Conservation (phyloP, 2,329 filamentous ascomycete species). For the Zymoseptoria ardabiliae region DNA sequence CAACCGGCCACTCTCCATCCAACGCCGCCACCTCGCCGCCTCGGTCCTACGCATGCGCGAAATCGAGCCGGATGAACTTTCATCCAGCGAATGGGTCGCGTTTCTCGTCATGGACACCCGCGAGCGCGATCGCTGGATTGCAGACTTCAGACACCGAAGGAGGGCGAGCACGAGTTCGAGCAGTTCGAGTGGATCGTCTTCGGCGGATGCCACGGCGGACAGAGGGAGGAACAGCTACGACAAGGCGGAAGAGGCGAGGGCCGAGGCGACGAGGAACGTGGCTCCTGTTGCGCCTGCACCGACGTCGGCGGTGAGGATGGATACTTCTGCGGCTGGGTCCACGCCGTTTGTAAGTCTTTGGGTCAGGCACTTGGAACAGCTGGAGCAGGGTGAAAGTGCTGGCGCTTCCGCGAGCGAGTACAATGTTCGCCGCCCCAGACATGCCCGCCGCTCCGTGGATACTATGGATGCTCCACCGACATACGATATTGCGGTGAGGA, state of each 20-base stretch:
- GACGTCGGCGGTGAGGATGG: neutral
- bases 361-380: conserved; percentile 23
- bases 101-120: conserved; percentile 29
- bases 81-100: conserved; percentile 28
- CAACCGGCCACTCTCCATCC: conserved; percentile 28
- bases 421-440: conserved; percentile 15
- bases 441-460: conserved; percentile 21
- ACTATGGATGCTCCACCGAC: conserved; percentile 24
- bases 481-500: conserved; percentile 23
- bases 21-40: conserved; percentile 28
- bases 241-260: conserved; percentile 26
- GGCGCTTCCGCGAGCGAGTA: conserved; percentile 9
- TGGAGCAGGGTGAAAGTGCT: conserved; percentile 13
- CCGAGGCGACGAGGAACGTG: conserved; percentile 18
- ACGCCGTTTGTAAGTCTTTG: conserved; percentile 27
- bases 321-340: conserved; percentile 4
- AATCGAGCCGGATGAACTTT: conserved; percentile 30
- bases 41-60: conserved; percentile 29
- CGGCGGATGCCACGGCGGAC: conserved; percentile 11
- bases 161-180: conserved; percentile 22
- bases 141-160: conserved; percentile 22
- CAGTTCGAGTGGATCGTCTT: conserved; percentile 3
- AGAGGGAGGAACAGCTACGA: conserved; percentile 16
- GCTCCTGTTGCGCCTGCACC: conserved; percentile 6
- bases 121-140: conserved; percentile 30